phyloP scores from a whole-genome alignment of 2,329 filamentous ascomycete species.

The Aspergillus ochraceus region DNA sequence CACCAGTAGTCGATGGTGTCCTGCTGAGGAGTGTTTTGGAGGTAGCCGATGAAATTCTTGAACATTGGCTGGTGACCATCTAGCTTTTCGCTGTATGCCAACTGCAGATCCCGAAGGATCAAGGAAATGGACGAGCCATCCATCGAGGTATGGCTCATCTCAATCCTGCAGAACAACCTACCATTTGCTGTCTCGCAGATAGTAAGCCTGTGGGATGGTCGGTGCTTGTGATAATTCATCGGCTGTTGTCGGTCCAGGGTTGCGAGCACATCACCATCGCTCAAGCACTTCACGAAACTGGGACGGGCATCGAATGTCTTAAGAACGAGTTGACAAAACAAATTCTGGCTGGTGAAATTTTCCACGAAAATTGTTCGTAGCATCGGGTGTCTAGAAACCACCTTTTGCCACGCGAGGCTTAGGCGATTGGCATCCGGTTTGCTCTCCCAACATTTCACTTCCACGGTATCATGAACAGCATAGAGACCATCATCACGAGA shows the following conservation, averaged over 20 bases:
- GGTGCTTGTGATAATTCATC: constrained; percentile 24
- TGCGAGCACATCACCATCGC: constrained; percentile 29
- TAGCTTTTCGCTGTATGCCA: constrained; percentile 48
- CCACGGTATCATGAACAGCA: constrained; percentile 39
- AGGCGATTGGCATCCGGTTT: constrained; percentile 29
- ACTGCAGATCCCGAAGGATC: constrained; percentile 47
- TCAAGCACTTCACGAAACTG: constrained; percentile 30
- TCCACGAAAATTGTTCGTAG: constrained; percentile 40
- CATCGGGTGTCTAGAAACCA: constrained; percentile 35
- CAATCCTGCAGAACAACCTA: constrained; percentile 47
- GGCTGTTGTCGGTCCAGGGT: constrained; percentile 30
- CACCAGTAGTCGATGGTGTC: constrained; percentile 39
- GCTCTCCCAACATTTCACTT: constrained; percentile 24
- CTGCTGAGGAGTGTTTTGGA: constrained; percentile 26
- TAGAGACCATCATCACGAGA: constrained; percentile 36
- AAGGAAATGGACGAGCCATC: constrained; percentile 54
- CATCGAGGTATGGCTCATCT: constrained; percentile 54
- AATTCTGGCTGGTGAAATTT: constrained; percentile 30
- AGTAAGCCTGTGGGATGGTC: constrained; percentile 48
- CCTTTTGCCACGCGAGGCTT: constrained; percentile 30
- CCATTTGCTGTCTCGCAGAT: constrained; percentile 43
- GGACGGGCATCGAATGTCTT: constrained; percentile 30
- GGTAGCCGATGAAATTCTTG: constrained; percentile 35
- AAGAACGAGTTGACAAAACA: constrained; percentile 38
- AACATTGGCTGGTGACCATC: constrained; percentile 37